A percentile compares a stretch with the other conserved stretches of the same genome.
Evolutionary conservation across 306 rosid species (phyloP).

Genomic region (Canavalia gladiata): DNA sequence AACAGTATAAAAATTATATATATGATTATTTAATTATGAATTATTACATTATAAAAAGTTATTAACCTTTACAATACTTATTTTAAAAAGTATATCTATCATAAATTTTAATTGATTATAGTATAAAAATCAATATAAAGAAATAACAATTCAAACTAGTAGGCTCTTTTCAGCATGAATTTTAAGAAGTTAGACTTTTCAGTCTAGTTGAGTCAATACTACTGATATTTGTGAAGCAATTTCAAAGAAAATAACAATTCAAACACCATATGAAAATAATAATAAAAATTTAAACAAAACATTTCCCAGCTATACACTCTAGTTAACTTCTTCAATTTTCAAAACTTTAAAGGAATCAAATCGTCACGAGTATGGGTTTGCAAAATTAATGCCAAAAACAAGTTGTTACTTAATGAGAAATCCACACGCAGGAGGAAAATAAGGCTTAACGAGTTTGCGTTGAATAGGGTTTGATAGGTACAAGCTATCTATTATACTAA

Average conservation of each 20-base stretch:
- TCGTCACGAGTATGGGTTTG: constrained; percentile 27
- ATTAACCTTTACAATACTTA: too few species aligned
- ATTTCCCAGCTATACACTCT: neutral
- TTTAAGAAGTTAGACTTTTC: neutral
- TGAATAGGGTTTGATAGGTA: constrained; percentile 15
- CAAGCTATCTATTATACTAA: neutral
- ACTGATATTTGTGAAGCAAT: neutral
- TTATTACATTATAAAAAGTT: too few species aligned
- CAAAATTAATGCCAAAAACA: constrained; percentile 3
- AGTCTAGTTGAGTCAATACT: neutral
- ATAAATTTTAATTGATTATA: too few species aligned
- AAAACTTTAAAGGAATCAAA: neutral
- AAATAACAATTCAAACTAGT: too few species aligned
- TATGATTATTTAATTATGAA: too few species aligned
- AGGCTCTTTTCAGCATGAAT: too few species aligned
- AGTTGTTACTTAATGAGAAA: constrained; percentile 7
- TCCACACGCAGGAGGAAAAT: neutral
- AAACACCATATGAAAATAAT: neutral
- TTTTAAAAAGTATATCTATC: too few species aligned
- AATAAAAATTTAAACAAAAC: neutral
- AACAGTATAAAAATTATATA: too few species aligned
- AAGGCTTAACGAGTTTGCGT: neutral
- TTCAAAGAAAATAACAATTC: neutral
- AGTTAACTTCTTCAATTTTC: neutral
- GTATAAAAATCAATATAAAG: too few species aligned